Percentiles rank a stretch among this genome's conserved stretches.
These are phyloP conservation scores for Colletotrichum australisinense DNA, from an alignment of 2,329 filamentous ascomycete species.

Conservation along the genomic window DNA sequence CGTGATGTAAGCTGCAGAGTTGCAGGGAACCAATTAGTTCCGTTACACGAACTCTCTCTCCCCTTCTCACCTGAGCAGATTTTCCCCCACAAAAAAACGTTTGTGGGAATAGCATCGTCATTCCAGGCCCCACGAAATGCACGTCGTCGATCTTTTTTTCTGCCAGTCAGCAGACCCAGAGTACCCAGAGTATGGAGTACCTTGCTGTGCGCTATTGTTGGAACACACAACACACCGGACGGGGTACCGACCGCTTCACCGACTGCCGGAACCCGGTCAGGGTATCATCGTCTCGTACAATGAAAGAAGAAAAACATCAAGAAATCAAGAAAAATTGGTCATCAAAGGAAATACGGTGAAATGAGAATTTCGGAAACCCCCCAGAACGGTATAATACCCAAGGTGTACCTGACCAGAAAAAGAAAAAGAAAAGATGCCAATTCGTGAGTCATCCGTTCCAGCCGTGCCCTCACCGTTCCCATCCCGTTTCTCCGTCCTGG, in stretches of 20 bases:
- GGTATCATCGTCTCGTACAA: slow-evolving; percentile 19
- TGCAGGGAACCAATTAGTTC: neutral
- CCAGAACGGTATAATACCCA: too few species aligned
- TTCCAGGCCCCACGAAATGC: neutral
- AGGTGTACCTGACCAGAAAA: neutral
- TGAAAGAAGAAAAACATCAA: neutral
- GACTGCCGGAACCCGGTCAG: slow-evolving; percentile 22
- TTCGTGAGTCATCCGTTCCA: neutral
- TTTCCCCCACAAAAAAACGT: neutral
- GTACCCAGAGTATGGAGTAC: neutral
- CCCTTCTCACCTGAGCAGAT: neutral
- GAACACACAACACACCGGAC: slow-evolving; percentile 4
- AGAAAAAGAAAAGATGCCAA: neutral
- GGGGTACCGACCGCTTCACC: slow-evolving; percentile 1
- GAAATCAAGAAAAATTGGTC: neutral
- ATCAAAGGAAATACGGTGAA: neutral
- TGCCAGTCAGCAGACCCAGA: slow-evolving; percentile 9
- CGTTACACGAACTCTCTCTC: neutral
- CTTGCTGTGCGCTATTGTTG: neutral
- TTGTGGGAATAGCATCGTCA: slow-evolving; percentile 28
- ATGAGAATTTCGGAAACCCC: neutral
- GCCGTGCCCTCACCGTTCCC: neutral
- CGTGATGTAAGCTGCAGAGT: neutral
- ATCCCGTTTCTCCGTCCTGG: neutral
- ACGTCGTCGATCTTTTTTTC: neutral